Base-by-base conservation (phyloP, 208 protist genomes). In the Acanthamoeba triangularis region DNA sequence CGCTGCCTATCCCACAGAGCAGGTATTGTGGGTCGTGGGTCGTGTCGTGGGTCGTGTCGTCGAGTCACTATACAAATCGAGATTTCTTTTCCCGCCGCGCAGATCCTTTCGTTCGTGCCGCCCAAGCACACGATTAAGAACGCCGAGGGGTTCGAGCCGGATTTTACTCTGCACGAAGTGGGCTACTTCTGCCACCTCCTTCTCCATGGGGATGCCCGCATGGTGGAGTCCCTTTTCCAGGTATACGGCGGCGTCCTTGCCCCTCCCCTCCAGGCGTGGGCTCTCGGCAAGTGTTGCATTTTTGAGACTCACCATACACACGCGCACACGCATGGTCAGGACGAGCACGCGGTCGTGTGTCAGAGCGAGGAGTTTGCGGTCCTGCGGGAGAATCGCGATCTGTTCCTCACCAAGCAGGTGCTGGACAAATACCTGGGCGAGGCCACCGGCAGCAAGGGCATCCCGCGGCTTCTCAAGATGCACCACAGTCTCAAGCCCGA, bases 101-200 rank as follows among this genome's bases (percentile, higher is more conserved):
- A 44, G 41, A 16, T 54, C 76, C n/a, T 85, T 5, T 85, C 76
- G 0, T 30, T 85, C 76, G 25, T 33, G 16, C 30, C 18, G 16
- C 44, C 76, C 30, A 37, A 23, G 41, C n/a, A 37, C 18, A 85
- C 76, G 10, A 85, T 85, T 7, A 56, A 85, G 44, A 85, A 44
- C 25, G 76, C 76, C 7, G 44, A 44, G 25, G 76, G 76, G 1
- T 85, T 85, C 30, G 35, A 85, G 30, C 76, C 76, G 41, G 76
- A 85, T 54, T 85, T 85, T 11, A 85, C 76, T n/a, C 41, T 85
- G 23, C 76, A 85, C 30, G 76, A 85, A 85, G 76, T 85, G 8
- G 76, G 3, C 25, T 85, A 49, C 41, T 85, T 85, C 30, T 49
- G n/a, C 30, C 41, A 85, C 16, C 76, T 85, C 13, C 44, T 85